Base-by-base conservation (phyloP, 2,329 filamentous ascomycete species). In the Harringtonia aguacate region DNA sequence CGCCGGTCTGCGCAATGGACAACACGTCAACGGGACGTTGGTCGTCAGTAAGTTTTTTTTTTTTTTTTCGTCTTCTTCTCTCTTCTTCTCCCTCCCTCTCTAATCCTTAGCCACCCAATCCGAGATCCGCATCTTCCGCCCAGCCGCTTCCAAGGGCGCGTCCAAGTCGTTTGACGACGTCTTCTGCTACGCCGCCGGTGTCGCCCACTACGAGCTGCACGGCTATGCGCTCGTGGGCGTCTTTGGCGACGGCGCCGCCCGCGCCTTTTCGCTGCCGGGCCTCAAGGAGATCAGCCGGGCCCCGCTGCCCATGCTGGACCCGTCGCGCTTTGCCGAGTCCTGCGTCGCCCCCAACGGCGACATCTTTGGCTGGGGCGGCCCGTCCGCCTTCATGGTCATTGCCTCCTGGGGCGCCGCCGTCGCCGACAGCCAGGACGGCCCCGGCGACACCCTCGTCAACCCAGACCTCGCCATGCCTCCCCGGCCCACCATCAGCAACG, bases 401-500 rank as follows among this genome's bases (percentile, higher is more conserved):
- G 83, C 86, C 47, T 77, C 88, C 13, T 97, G 88, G 79, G 90
- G 89, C 14, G 33, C 22, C 34, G 86, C 84, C 4, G 69, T 79
- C 48, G 63, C 84, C 4, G 69, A 79, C 48, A 62, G 69, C 24
- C 65, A 86, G 48, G 77, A 73, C 47, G 78, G 72, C 42, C 70
- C 67, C 1, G 64, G 77, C n/a, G 89, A 95, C 58, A 77, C 70
- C 8, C 70, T 98, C 4, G 77, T 86, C 61, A 95, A 97, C 58
- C 80, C 85, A 0, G 72, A 84, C 46, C 74, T 86, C 1, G 58
- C 75, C 15, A 73, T 84, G 20, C 90, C 89, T 2, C 73, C 86
- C 13, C 79, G 92, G 3, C 92, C 92, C 1, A 95, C 88, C 0
- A 98, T 98, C 48, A 94, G 86, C 18, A 95, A 94, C 55, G 64